These are phyloP conservation scores for Vigna trinervia DNA, from an alignment of 306 rosid species.

Conservation along the genomic window DNA sequence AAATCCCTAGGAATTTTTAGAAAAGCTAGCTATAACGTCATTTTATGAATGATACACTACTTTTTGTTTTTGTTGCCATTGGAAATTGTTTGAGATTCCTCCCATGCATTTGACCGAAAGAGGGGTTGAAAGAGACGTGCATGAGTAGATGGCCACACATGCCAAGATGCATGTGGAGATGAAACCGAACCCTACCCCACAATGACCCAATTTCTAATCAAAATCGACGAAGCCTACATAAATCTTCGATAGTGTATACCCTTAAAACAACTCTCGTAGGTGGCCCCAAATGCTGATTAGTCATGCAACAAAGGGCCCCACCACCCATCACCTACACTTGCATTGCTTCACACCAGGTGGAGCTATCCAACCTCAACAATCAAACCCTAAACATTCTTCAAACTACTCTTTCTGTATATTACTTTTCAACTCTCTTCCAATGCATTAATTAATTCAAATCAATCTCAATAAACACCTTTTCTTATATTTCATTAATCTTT, in stretches of 20 bases:
- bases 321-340: slow-evolving; percentile 17
- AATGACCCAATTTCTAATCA: slow-evolving; percentile 1
- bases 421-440: too few species aligned
- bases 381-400: background rate
- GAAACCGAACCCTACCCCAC: background rate
- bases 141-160: slow-evolving; percentile 3
- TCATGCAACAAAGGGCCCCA: slow-evolving; percentile 53
- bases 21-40: background rate
- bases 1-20: too few species aligned
- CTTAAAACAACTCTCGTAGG: background rate
- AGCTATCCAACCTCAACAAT: background rate
- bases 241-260: background rate
- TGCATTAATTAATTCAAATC: too few species aligned
- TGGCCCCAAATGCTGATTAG: slow-evolving; percentile 49
- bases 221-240: slow-evolving; percentile 3
- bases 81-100: background rate
- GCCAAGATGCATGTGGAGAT: slow-evolving; percentile 7
- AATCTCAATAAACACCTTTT: too few species aligned
- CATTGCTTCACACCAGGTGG: slow-evolving; percentile 29
- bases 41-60: too few species aligned
- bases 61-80: background rate
- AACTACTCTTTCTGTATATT: too few species aligned
- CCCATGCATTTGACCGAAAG: slow-evolving; percentile 33
- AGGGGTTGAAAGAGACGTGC: background rate
- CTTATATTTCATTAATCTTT: too few species aligned